Evolutionary conservation across 306 rosid genomes (phyloP), one percentile per base, ranked within the genome.

Genomic region (Pyrus pyrifolia): DNA sequence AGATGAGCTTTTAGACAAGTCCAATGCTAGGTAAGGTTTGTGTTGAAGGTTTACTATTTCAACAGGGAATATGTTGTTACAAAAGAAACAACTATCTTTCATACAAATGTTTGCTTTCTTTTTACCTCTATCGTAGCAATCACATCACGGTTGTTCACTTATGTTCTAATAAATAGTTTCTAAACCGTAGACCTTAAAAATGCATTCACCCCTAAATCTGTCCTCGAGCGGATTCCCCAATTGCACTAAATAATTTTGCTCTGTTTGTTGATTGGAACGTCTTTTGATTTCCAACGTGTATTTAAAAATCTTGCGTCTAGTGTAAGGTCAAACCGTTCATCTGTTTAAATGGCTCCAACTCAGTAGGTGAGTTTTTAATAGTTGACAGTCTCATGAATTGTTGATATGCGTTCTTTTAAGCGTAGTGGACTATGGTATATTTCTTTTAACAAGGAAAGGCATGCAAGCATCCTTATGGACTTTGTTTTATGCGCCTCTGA

Each of bases 1-100:
- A 1, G 93, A 92, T 77, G 97, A 95, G 38, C 82, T 92, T 81
- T 86, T 95, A 53, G 96, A 95, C 75, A 90, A 89, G 74, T 88
- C 97, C 38, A 83, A 90, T 88, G 87, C 97, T 53, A 90, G 96
- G 98, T 92, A 85, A 80, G 74, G 19, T 27, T 62, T 66, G 45
- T 52, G 18, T 7, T 64, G 17, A 22, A 17, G 22, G n/a, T 57
- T 11, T 7, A 42, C 6, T 38, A 0, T 9, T 38, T 38, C 42
- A 40, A 44, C 9, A 30, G 15, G 12, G 18, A 45, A 46, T 40
- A 33, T 15, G 68, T 42, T 67, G 42, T 77, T 31, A 29, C 42
- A 17, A 61, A 11, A 11, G 3, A 61, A 61, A 3, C 19, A 15
- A 79, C n/a, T 8, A 40, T 30, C 21, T 53, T 31, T 27, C 6